Evolutionary conservation across 164 flowering plant species (phyloP).

Genomic region (Nymphaea thermarum): DNA sequence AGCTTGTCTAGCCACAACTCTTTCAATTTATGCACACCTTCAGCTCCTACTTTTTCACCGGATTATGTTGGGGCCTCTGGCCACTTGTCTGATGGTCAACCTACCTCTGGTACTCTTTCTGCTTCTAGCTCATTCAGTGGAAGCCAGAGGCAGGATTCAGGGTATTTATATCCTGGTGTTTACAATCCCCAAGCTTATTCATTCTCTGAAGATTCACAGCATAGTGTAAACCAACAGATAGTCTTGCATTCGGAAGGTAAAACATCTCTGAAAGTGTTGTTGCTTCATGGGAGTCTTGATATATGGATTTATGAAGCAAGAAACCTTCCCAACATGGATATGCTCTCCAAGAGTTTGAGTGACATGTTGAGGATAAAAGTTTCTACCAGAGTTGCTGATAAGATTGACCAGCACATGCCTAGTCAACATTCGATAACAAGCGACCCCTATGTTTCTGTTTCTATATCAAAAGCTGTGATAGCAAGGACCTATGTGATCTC

Average conservation of each 20-base stretch:
- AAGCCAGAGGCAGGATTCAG: neutral
- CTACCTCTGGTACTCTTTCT: neutral
- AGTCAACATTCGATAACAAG: constrained; percentile 40
- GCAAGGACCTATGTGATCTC: constrained; percentile 86
- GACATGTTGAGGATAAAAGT: constrained; percentile 42
- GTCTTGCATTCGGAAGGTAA: constrained; percentile 31
- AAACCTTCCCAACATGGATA: constrained; percentile 96
- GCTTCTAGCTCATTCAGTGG: neutral
- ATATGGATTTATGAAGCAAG: constrained; percentile 68
- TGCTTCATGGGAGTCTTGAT: constrained; percentile 83
- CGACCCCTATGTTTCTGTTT: constrained; percentile 84
- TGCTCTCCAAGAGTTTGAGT: constrained; percentile 69
- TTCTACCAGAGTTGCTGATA: constrained; percentile 35
- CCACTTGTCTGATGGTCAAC: too few relatives aligned
- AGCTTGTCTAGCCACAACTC: neutral
- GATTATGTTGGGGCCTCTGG: too few relatives aligned
- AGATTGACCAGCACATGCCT: constrained; percentile 38
- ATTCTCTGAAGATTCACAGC: constrained; percentile 16
- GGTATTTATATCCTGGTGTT: neutral
- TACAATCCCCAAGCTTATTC: neutral
- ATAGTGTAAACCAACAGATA: constrained; percentile 36
- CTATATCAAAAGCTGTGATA: constrained; percentile 49
- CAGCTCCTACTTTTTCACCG: too few relatives aligned
- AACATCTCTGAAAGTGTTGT: constrained; percentile 65
- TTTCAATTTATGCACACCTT: too few relatives aligned